Conservation (phyloP, 805 yeast genomes). For the Sugiyamaella floridensis region DNA sequence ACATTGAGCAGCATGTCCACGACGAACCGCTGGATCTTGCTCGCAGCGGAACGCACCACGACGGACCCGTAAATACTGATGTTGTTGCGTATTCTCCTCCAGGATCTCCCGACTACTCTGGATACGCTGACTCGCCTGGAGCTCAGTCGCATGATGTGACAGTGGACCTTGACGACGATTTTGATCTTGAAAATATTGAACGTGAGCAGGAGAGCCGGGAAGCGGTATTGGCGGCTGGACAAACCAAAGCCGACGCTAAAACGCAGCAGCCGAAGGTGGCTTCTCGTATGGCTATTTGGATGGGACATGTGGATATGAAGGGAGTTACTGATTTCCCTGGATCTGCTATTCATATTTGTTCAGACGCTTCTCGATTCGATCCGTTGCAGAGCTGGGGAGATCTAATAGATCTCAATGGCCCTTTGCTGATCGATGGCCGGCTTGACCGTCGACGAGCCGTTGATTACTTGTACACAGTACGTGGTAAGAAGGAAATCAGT, state of each 20-base stretch:
- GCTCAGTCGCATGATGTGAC: background rate
- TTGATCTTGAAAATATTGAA: slow-evolving; percentile 30
- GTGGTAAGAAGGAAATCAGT: slow-evolving; percentile 45
- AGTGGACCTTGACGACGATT: slow-evolving; percentile 26
- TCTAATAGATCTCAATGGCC: slow-evolving; percentile 15
- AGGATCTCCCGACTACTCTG: slow-evolving; percentile 9
- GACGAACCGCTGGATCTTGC: slow-evolving; percentile 7
- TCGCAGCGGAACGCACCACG: background rate
- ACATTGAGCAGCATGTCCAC: background rate
- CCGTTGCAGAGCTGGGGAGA: slow-evolving; percentile 21
- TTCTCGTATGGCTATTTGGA: slow-evolving; percentile 12
- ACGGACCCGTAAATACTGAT: slow-evolving; percentile 14
- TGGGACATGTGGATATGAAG: slow-evolving; percentile 41
- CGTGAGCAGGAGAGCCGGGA: background rate
- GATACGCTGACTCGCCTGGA: background rate
- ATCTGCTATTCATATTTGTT: slow-evolving; percentile 33
- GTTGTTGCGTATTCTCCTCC: slow-evolving; percentile 13
- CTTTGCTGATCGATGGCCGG: slow-evolving; percentile 56
- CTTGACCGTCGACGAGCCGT: slow-evolving; percentile 49
- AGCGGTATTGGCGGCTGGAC: background rate
- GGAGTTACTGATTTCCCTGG: slow-evolving; percentile 38
- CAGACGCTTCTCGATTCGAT: slow-evolving; percentile 24
- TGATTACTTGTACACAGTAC: slow-evolving; percentile 42
- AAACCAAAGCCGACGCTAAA: background rate
- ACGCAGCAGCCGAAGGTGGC: background rate